Percentiles rank a stretch among this genome's conserved stretches.
These are phyloP conservation scores for Aspergillus glaucus DNA, from an alignment of 2,329 filamentous ascomycete genomes.

Conservation along the genomic window DNA sequence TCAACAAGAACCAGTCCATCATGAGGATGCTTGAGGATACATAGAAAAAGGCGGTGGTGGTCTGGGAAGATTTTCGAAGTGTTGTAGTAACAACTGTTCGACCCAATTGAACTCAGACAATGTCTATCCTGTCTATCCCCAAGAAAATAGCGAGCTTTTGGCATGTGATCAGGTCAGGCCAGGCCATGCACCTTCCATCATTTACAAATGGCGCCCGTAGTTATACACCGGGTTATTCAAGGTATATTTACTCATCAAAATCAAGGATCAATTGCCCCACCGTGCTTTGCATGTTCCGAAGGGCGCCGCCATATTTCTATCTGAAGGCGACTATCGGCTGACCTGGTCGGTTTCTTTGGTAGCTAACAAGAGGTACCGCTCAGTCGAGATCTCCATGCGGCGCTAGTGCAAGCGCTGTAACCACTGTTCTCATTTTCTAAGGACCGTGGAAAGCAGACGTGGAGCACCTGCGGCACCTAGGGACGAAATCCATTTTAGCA, in stretches of 20 bases:
- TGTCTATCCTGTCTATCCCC: background rate
- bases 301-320: background rate
- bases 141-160: background rate
- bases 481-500: background rate
- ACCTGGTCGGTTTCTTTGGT: background rate
- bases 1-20: slow-evolving; percentile 6
- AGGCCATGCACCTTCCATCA: background rate
- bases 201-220: background rate
- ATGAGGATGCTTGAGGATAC: background rate
- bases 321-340: background rate
- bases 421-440: background rate
- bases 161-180: background rate
- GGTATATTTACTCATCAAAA: background rate
- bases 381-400: too few relatives aligned
- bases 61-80: background rate
- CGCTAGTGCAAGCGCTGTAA: background rate
- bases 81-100: background rate
- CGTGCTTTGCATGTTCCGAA: background rate
- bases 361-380: background rate
- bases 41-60: background rate
- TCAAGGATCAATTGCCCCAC: background rate
- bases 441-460: background rate
- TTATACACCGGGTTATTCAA: background rate
- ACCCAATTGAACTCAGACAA: slow-evolving; percentile 2
- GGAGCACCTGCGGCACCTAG: background rate